These are phyloP conservation scores for Antrodiella citrinella DNA, from an alignment of 768 basidiomycete species.

Conservation along the genomic window DNA sequence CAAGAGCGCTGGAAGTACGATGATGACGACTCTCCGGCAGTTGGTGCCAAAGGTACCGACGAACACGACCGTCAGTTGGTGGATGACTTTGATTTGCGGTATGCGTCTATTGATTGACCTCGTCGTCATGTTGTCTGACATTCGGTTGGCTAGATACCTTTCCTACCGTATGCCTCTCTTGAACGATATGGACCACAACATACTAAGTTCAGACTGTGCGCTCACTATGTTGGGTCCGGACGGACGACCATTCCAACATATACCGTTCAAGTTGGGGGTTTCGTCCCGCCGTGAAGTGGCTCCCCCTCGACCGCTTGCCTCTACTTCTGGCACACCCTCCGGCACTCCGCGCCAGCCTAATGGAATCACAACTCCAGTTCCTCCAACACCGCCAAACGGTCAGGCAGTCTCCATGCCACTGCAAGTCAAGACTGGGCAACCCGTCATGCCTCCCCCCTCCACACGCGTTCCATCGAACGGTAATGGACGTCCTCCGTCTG, in stretches of 20 bases:
- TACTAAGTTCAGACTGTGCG: constrained; percentile 36
- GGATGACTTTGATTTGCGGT: constrained; percentile 61
- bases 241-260: constrained; percentile 40
- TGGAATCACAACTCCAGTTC: constrained; percentile 1
- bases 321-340: constrained; percentile 3
- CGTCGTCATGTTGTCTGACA: not conserved
- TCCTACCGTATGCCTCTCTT: constrained; percentile 49
- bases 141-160: constrained; percentile 34
- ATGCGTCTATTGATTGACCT: constrained; percentile 11
- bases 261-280: constrained; percentile 37
- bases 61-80: constrained; percentile 63
- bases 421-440: not conserved
- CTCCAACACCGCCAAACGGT: not conserved
- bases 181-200: constrained; percentile 37
- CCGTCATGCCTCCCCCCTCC: not conserved
- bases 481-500: not conserved
- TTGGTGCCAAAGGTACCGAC: constrained; percentile 51
- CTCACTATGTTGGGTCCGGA: constrained; percentile 35
- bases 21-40: constrained; percentile 47
- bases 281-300: constrained; percentile 18
- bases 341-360: not conserved
- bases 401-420: not conserved
- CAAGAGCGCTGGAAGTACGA: constrained; percentile 66
- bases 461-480: not conserved
- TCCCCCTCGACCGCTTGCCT: constrained; percentile 15